phyloP scores from a whole-genome alignment of 2,329 filamentous ascomycete species.

The Paracoccidioides lutzii region DNA sequence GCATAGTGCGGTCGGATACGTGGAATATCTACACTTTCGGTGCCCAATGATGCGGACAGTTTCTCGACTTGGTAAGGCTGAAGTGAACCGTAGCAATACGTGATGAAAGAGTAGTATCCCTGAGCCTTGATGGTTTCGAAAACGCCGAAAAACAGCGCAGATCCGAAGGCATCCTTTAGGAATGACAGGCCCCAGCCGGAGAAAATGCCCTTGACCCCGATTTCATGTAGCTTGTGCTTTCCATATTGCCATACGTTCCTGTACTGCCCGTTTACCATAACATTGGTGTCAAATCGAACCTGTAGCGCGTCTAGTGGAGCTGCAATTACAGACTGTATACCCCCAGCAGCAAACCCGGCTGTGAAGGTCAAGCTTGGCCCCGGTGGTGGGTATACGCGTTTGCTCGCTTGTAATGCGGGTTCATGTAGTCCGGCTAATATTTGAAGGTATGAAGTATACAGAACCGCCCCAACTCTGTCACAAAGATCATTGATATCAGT shows the following conservation, averaged over 20 bases:
- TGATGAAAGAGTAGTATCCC: constrained; percentile 48
- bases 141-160: constrained; percentile 48
- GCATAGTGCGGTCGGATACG: constrained; percentile 50
- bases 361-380: constrained; percentile 41
- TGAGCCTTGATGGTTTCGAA: constrained; percentile 54
- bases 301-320: constrained; percentile 52
- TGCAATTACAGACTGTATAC: constrained; percentile 48
- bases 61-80: constrained; percentile 17
- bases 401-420: constrained; percentile 43
- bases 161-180: constrained; percentile 48
- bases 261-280: constrained; percentile 47
- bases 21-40: constrained; percentile 23
- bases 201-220: constrained; percentile 49
- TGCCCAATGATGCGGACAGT: constrained; percentile 16
- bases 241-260: constrained; percentile 53
- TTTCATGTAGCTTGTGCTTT: constrained; percentile 43
- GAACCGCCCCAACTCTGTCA: constrained; percentile 44
- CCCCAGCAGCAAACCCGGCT: constrained; percentile 47
- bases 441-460: constrained; percentile 53
- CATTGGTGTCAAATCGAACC: constrained; percentile 46
- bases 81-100: constrained; percentile 42
- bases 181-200: constrained; percentile 50
- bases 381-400: constrained; percentile 48
- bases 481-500: background rate
- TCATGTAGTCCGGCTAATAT: constrained; percentile 45